phyloP scores from a whole-genome alignment of 208 protist genomes.

The Angomonas ambiguus region DNA sequence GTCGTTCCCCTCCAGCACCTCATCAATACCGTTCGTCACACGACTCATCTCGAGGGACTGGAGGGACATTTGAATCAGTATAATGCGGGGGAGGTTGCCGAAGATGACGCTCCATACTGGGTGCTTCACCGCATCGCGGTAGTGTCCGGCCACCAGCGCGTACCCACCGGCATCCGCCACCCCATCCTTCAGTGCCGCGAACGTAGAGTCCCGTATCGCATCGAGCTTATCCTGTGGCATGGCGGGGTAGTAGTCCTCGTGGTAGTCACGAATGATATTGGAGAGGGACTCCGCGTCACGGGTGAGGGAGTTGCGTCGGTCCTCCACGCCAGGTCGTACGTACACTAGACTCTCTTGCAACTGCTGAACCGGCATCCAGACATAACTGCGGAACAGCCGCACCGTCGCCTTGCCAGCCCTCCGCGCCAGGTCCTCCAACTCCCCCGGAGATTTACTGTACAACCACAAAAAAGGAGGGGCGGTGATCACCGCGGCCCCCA shows the following conservation, averaged over 20 bases:
- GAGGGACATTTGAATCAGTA: slow-evolving; percentile 68
- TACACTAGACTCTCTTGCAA: slow-evolving; percentile 48
- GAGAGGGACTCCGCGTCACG: slow-evolving; percentile 56
- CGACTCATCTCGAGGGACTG: slow-evolving; percentile 71
- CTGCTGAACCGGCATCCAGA: slow-evolving; percentile 38
- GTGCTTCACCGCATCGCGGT: slow-evolving; percentile 56
- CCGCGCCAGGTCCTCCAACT: slow-evolving; percentile 23
- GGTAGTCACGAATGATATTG: slow-evolving; percentile 78
- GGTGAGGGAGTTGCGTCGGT: slow-evolving; percentile 45
- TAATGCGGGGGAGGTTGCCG: slow-evolving; percentile 59
- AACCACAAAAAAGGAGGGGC: slow-evolving; percentile 40
- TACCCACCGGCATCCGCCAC: slow-evolving; percentile 53
- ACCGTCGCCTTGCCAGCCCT: slow-evolving; percentile 11
- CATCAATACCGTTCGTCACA: slow-evolving; percentile 71
- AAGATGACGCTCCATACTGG: slow-evolving; percentile 58
- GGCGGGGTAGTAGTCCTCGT: slow-evolving; percentile 61
- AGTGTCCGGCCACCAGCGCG: slow-evolving; percentile 57
- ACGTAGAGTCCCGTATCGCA: slow-evolving; percentile 32
- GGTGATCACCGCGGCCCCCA: slow-evolving; percentile 19
- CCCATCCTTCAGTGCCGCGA: slow-evolving; percentile 38
- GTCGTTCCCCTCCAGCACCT: slow-evolving; percentile 75
- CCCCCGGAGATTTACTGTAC: slow-evolving; percentile 23
- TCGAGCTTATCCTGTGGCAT: slow-evolving; percentile 30
- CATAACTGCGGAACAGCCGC: slow-evolving; percentile 40
- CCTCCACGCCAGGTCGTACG: slow-evolving; percentile 56